Conservation (phyloP, 2,329 filamentous ascomycete genomes). For the Sporothrix curviconia region DNA sequence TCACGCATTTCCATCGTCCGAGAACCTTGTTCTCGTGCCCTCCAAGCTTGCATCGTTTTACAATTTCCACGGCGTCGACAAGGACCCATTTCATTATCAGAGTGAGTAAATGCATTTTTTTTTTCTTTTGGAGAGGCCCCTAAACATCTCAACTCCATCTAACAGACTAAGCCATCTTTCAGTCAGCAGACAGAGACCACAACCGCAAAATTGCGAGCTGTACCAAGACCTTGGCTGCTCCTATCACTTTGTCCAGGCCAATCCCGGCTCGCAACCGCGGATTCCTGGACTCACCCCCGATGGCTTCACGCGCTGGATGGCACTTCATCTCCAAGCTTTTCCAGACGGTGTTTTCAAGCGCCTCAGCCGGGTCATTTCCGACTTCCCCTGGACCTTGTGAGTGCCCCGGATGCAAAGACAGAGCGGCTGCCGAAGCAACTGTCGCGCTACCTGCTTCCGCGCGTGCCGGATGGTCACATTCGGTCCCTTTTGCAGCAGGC, state of each 20-base stretch:
- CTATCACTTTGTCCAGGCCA: conserved; percentile 58
- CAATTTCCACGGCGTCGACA: conserved; percentile 53
- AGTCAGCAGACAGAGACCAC: conserved; percentile 21
- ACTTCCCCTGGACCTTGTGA: conserved; percentile 55
- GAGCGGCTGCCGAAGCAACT: conserved; percentile 76
- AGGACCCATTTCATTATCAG: conserved; percentile 63
- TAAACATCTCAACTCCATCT: too few relatives aligned
- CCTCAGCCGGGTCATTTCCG: conserved; percentile 59
- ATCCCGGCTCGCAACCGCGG: conserved; percentile 44
- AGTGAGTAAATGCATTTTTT: conserved; percentile 12
- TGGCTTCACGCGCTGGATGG: conserved; percentile 69
- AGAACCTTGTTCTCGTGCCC: conserved; percentile 49
- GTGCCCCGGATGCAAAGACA: conserved; percentile 51
- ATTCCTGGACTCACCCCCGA: conserved; percentile 59
- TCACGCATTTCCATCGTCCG: neutral
- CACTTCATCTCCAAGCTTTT: conserved; percentile 64
- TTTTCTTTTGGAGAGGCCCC: too few relatives aligned
- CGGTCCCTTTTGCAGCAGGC: conserved; percentile 55
- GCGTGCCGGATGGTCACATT: conserved; percentile 46
- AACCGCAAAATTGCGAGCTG: conserved; percentile 33
- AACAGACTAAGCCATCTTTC: too few relatives aligned
- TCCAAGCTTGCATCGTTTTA: conserved; percentile 72
- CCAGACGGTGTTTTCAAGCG: conserved; percentile 69
- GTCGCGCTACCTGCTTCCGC: conserved; percentile 65
- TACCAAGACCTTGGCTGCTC: conserved; percentile 50